Conservation (phyloP, 805 yeast genomes). For the Saccharomycopsis malanga region DNA sequence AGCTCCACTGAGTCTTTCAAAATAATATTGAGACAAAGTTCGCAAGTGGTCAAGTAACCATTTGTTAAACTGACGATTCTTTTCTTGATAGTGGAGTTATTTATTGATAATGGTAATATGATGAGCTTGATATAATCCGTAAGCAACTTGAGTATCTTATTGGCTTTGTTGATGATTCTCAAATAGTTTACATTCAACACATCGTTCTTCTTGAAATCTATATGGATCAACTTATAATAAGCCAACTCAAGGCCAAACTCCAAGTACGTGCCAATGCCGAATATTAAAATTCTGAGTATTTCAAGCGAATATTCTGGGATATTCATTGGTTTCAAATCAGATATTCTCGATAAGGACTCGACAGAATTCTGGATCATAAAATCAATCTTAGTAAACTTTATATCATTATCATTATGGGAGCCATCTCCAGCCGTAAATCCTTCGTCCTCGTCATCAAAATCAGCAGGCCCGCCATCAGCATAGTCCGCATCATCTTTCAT, state of each 20-base stretch:
- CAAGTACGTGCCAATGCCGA: constrained; percentile 68
- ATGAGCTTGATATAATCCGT: constrained; percentile 70
- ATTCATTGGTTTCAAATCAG: constrained; percentile 62
- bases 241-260: constrained; percentile 70
- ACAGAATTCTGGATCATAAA: constrained; percentile 60
- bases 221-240: constrained; percentile 39
- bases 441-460: neutral
- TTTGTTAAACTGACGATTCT: constrained; percentile 58
- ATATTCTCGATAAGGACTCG: constrained; percentile 69
- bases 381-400: constrained; percentile 46
- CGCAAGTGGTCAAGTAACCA: constrained; percentile 51
- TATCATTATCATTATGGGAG: constrained; percentile 20
- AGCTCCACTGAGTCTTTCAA: constrained; percentile 51
- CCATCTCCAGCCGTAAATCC: neutral
- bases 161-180: constrained; percentile 42
- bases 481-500: constrained; percentile 9
- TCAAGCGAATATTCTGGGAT: constrained; percentile 58
- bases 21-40: constrained; percentile 57
- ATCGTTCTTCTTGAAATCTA: constrained; percentile 29
- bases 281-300: constrained; percentile 56
- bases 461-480: neutral
- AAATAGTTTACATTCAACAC: constrained; percentile 41
- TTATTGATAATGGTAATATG: constrained; percentile 65
- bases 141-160: constrained; percentile 56
- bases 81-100: constrained; percentile 48